Base-by-base conservation (phyloP, 345 rosid genomes). In the Tarenaya hassleriana region DNA sequence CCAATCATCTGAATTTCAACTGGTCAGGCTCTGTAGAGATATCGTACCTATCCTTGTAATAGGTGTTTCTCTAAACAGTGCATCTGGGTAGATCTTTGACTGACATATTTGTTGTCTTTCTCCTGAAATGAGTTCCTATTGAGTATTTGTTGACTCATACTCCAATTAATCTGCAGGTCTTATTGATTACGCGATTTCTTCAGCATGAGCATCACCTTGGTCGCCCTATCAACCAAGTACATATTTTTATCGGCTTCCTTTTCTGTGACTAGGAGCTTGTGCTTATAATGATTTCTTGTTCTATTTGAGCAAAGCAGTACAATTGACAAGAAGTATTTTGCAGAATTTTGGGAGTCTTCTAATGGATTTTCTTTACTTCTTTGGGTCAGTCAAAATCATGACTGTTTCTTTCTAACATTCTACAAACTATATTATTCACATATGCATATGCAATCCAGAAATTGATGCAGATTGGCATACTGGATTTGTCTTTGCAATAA, bases 171-270 rank as follows among this genome's bases (percentile, higher is more conserved):
- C 64, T 55, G 65, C 83, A 91, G 98, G 85, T 91, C 42, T 45
- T 91, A 62, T 69, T 91, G 58, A 87, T 91, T 62, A 79, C 76
- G 18, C 95, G 98, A 52, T 91, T 87, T 66, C 81, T 91, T 63
- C 98, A 91, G 74, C 98, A 91, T 46, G 95, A 87, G 71, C 92
- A 81, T 76, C 98, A 87, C 69, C 75, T 80, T 64, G 96, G 98
- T 52, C 74, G 92, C 46, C 74, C 89, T 20, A 82, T 79, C 67
- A 86, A 79, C 66, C 92, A 84, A 76, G 98, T 84, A 71, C 45
- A 63, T 51, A 35, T 31, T 46, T 45, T 55, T 55, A 17, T 61
- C 41, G 53, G 59, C 42, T 31, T 50, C 38, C 33, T 21, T 9
- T 58, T 45, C 16, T 40, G 17, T 55, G 44, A 35, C 58, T 29